Conservation (phyloP, 306 rosid species). For the Trichosanthes cucumerina region DNA sequence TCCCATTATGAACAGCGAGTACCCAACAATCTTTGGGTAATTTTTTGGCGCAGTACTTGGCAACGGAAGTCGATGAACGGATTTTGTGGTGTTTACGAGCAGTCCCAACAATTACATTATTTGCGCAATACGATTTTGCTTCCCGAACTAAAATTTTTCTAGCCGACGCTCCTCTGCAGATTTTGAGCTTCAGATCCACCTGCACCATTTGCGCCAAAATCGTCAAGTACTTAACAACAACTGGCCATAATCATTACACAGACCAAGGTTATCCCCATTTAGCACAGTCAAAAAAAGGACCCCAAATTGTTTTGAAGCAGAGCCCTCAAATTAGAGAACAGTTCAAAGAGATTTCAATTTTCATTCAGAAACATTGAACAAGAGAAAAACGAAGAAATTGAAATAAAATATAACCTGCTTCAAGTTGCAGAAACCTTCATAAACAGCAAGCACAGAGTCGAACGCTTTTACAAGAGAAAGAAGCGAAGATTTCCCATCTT, state of each 20-base stretch:
- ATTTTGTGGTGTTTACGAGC: slow-evolving; percentile 48
- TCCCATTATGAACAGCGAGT: slow-evolving; percentile 74
- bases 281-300: not conserved
- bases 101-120: slow-evolving; percentile 64
- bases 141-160: slow-evolving; percentile 70
- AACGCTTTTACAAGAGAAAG: slow-evolving; percentile 85
- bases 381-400: not conserved
- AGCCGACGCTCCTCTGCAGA: slow-evolving; percentile 68
- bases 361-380: not conserved
- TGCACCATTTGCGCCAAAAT: slow-evolving; percentile 23
- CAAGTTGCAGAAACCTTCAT: slow-evolving; percentile 93
- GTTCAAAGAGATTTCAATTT: not conserved
- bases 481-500: slow-evolving; percentile 71
- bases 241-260: not conserved
- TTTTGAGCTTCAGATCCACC: slow-evolving; percentile 90
- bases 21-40: slow-evolving; percentile 50
- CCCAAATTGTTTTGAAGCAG: not conserved
- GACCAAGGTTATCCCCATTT: not conserved
- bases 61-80: slow-evolving; percentile 59
- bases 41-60: slow-evolving; percentile 85
- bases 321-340: not conserved
- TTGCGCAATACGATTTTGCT: slow-evolving; percentile 59
- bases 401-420: slow-evolving; percentile 55
- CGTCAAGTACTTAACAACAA: not conserved
- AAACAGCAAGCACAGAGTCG: slow-evolving; percentile 87